Conservation (phyloP, 805 yeast species). For the Diddensiella caesifluorescens region DNA sequence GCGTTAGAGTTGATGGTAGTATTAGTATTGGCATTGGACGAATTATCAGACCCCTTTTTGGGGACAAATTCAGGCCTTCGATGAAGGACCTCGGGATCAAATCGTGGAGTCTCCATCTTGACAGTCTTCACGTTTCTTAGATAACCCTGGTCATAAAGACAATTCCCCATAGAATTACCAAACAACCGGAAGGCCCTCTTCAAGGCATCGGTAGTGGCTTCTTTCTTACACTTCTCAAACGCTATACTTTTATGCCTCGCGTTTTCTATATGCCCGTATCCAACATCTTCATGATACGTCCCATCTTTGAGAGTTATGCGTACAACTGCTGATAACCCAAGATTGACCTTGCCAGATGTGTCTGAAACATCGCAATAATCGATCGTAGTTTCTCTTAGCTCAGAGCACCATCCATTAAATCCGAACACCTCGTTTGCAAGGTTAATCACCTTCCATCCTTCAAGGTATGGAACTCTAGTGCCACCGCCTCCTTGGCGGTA, state of each 20-base stretch:
- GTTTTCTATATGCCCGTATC: slow-evolving; percentile 66
- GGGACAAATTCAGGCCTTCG: slow-evolving; percentile 16
- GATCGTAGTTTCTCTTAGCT: slow-evolving; percentile 49
- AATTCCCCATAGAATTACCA: slow-evolving; percentile 65
- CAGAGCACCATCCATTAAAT: slow-evolving; percentile 72
- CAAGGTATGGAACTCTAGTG: slow-evolving; percentile 51
- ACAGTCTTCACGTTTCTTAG: slow-evolving; percentile 22
- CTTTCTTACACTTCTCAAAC: slow-evolving; percentile 74
- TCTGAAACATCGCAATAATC: slow-evolving; percentile 41
- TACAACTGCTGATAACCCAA: slow-evolving; percentile 39
- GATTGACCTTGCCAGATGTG: slow-evolving; percentile 14
- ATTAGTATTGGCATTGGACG: no score
- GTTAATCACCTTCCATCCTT: slow-evolving; percentile 67
- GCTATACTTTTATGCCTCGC: slow-evolving; percentile 53
- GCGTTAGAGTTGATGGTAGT: no score
- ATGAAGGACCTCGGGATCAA: slow-evolving; percentile 14
- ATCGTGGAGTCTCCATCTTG: slow-evolving; percentile 9
- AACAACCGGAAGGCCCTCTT: slow-evolving; percentile 75
- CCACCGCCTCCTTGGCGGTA: slow-evolving; percentile 59
- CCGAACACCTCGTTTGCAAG: slow-evolving; percentile 76
- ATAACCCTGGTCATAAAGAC: slow-evolving; percentile 33
- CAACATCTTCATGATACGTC: slow-evolving; percentile 71
- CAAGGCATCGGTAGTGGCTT: slow-evolving; percentile 78
- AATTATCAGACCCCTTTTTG: no score
- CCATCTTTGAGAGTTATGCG: slow-evolving; percentile 75